These are phyloP conservation scores for Eimeria tenella DNA, from an alignment of 169 alveolate genomes.

Conservation along the genomic window DNA sequence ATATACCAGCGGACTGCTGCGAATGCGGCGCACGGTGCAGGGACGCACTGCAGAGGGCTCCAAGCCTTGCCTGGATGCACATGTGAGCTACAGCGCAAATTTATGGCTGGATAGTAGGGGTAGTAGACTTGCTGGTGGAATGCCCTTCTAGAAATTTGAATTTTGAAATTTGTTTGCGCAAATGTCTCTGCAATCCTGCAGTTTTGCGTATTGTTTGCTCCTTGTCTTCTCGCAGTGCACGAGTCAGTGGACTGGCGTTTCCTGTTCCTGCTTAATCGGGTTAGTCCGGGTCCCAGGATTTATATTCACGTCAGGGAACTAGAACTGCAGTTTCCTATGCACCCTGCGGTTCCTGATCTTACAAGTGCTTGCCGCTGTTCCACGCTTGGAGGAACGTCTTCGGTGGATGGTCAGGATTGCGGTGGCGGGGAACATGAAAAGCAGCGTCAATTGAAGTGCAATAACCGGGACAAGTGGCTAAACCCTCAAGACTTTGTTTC, in stretches of 20 bases:
- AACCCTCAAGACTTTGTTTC: slow-evolving; percentile 49
- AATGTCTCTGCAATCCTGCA: background rate
- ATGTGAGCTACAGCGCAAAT: background rate
- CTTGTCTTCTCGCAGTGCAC: slow-evolving; percentile 40
- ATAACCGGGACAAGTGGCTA: slow-evolving; percentile 9
- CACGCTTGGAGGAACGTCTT: slow-evolving; percentile 22
- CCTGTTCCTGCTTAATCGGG: slow-evolving; percentile 50
- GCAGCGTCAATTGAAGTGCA: slow-evolving; percentile 31
- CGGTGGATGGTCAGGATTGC: slow-evolving; percentile 39
- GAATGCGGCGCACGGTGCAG: background rate
- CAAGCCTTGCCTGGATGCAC: slow-evolving; percentile 57
- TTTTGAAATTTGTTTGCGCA: no score
- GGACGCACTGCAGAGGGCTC: slow-evolving; percentile 50
- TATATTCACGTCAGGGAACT: slow-evolving; percentile 68
- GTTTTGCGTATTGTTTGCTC: background rate
- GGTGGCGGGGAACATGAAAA: slow-evolving; percentile 45
- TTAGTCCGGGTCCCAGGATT: slow-evolving; percentile 62
- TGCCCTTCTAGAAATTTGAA: no score
- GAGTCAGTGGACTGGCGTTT: slow-evolving; percentile 74
- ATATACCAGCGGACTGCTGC: background rate
- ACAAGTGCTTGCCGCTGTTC: slow-evolving; percentile 23
- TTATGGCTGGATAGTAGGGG: no score
- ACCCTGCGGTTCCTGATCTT: slow-evolving; percentile 51
- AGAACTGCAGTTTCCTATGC: slow-evolving; percentile 63
- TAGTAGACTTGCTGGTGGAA: no score